These are phyloP conservation scores for Populus alba DNA, from an alignment of 345 rosid genomes.

Conservation along the genomic window DNA sequence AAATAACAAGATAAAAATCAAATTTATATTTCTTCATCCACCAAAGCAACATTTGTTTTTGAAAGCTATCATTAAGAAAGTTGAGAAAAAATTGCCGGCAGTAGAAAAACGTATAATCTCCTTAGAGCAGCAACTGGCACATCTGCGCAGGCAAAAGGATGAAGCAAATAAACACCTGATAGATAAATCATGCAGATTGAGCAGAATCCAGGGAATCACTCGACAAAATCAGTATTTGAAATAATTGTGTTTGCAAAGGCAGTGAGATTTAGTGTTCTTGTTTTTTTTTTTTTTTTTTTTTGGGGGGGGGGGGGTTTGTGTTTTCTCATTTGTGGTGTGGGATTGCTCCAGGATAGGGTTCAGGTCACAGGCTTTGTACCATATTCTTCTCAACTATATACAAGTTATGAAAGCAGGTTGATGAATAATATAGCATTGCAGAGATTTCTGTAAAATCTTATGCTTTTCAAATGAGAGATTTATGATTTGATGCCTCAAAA, in stretches of 20 bases:
- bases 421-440: not conserved
- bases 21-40: too few relatives aligned
- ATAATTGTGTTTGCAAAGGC: constrained; percentile 42
- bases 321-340: not conserved
- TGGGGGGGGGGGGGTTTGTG: not conserved
- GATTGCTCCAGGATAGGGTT: not conserved
- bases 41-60: too few relatives aligned
- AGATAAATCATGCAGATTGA: constrained; percentile 74
- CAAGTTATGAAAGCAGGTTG: constrained; percentile 7
- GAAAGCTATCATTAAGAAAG: too few relatives aligned
- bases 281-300: not conserved
- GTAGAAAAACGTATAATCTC: too few relatives aligned
- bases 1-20: too few relatives aligned
- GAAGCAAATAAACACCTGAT: constrained; percentile 6
- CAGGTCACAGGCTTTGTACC: constrained; percentile 3
- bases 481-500: not conserved
- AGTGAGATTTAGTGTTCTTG: constrained; percentile 17
- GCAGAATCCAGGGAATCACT: constrained; percentile 37
- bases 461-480: not conserved
- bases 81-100: too few relatives aligned
- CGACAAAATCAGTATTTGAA: constrained; percentile 33
- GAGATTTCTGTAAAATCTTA: constrained; percentile 3
- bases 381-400: constrained; percentile 5
- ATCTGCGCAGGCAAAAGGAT: too few relatives aligned
- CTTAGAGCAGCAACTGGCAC: too few relatives aligned